A percentile compares a stretch with the other conserved stretches of the same genome.
These are phyloP conservation scores for Purpureocillium takamizusanense DNA, from an alignment of 2,329 filamentous ascomycete species.

Conservation along the genomic window DNA sequence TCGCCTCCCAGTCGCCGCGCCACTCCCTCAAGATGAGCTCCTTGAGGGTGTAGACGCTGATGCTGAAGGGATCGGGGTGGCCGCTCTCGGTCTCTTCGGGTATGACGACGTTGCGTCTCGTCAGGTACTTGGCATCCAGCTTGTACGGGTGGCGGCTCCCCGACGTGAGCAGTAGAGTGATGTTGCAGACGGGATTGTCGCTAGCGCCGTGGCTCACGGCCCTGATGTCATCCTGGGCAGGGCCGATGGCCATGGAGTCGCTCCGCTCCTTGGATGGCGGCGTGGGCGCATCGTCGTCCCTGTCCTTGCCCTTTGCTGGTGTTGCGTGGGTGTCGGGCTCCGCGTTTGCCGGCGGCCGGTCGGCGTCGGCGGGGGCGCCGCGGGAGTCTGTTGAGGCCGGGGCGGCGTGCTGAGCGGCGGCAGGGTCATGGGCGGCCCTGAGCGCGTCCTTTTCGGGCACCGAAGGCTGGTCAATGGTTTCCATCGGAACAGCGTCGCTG, in stretches of 20 bases:
- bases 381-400: conserved; percentile 6
- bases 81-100: conserved; percentile 54
- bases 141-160: conserved; percentile 84
- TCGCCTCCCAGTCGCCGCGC: conserved; percentile 83
- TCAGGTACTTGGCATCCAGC: conserved; percentile 78
- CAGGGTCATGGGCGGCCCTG: neutral
- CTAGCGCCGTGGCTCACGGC: conserved; percentile 18
- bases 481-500: conserved; percentile 28
- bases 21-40: conserved; percentile 90
- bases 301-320: conserved; percentile 24
- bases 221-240: conserved; percentile 31
- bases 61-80: conserved; percentile 69
- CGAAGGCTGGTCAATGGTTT: conserved; percentile 18
- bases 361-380: conserved; percentile 9
- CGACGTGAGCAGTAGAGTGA: conserved; percentile 74
- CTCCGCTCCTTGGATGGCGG: conserved; percentile 20
- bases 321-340: conserved; percentile 10
- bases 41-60: conserved; percentile 90
- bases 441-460: neutral
- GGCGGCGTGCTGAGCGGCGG: neutral
- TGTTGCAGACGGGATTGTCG: conserved; percentile 48
- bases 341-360: conserved; percentile 8
- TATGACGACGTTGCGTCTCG: conserved; percentile 69
- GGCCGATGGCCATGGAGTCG: conserved; percentile 31
- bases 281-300: conserved; percentile 14